Evolutionary conservation across 1,284 basidiomycete genomes (phyloP).

Genomic region (Sporisorium reilianum): DNA sequence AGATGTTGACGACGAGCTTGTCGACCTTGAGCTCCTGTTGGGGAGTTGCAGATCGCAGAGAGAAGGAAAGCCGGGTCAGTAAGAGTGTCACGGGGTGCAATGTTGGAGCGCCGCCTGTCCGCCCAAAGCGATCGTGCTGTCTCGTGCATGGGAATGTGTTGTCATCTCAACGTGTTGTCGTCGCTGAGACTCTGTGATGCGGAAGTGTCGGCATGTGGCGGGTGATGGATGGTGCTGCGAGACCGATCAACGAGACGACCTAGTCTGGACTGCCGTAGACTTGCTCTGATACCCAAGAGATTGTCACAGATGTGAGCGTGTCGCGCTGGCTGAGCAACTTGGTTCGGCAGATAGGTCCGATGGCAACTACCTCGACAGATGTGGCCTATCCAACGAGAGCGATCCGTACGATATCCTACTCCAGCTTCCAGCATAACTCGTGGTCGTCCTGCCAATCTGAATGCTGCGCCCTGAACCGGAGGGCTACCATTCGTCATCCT

Average conservation of each 20-base stretch:
- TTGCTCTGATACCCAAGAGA: no score
- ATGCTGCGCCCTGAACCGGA: no score
- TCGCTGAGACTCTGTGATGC: neutral
- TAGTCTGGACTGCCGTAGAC: no score
- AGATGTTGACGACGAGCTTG: slow-evolving; percentile 99
- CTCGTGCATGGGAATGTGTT: slow-evolving; percentile 6
- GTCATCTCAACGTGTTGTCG: neutral
- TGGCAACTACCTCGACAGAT: neutral
- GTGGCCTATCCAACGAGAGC: no score
- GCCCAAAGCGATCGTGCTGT: slow-evolving; percentile 2
- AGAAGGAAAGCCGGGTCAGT: slow-evolving; percentile 7
- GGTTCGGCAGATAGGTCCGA: neutral
- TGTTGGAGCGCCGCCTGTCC: neutral
- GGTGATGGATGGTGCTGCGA: neutral
- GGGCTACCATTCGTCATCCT: neutral
- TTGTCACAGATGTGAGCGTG: no score
- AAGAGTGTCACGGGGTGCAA: neutral
- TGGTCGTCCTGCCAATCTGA: no score
- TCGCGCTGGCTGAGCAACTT: neutral
- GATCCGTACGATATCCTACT: neutral
- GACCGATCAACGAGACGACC: neutral
- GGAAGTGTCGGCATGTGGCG: neutral
- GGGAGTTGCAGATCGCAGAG: neutral
- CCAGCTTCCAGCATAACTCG: neutral
- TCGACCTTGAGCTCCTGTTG: slow-evolving; percentile 89